phyloP scores from a whole-genome alignment of 2,329 filamentous ascomycete species.

The Sordariomycetes sp. region DNA sequence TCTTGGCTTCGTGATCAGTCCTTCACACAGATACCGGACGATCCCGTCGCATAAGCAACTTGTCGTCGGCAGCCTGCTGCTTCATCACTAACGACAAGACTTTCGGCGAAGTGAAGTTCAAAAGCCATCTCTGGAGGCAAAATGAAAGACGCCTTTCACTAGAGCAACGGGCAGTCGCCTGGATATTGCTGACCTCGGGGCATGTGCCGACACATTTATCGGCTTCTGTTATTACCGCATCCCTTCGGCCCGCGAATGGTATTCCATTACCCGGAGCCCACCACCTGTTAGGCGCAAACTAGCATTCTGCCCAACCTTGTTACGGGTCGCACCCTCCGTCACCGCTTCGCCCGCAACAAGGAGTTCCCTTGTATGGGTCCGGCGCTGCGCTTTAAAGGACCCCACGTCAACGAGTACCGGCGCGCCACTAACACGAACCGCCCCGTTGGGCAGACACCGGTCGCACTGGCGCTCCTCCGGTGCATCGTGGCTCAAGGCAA shows the following conservation, averaged over 20 bases:
- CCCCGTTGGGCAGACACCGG: background rate
- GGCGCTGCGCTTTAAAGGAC: background rate
- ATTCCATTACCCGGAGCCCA: background rate
- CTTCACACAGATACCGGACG: background rate
- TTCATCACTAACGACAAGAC: background rate
- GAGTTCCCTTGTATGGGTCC: conserved; percentile 1
- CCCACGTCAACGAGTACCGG: background rate
- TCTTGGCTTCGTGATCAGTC: background rate
- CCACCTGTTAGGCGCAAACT: background rate
- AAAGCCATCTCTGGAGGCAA: background rate
- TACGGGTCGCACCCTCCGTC: background rate
- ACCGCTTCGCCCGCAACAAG: conserved; percentile 1
- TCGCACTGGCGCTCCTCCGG: background rate
- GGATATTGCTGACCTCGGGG: background rate
- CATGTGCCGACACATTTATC: background rate
- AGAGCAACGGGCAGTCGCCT: background rate
- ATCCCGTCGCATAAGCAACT: background rate
- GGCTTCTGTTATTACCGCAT: background rate
- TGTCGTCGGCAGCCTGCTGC: background rate
- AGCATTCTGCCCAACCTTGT: background rate
- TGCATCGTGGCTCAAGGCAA: conserved; percentile 1
- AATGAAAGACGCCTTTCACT: background rate
- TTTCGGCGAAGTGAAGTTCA: background rate
- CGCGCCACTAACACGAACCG: background rate
- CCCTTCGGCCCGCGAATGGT: background rate